phyloP scores from a whole-genome alignment of 2,329 filamentous ascomycete genomes.

The Ophiocordyceps australis region DNA sequence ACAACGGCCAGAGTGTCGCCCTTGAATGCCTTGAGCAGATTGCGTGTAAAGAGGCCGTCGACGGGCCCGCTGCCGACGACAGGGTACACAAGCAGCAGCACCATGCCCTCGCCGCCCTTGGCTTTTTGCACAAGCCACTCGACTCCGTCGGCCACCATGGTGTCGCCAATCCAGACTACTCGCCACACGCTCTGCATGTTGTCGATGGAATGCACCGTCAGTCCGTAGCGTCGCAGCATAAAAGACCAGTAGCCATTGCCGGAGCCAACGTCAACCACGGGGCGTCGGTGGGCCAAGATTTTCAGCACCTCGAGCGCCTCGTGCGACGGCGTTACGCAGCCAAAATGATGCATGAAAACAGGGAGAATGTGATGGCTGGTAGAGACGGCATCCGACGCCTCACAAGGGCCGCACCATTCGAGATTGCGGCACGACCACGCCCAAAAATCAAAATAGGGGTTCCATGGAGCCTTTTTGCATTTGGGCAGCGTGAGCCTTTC shows the following conservation, averaged over 20 bases:
- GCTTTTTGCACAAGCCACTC: constrained; percentile 27
- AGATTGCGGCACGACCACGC: constrained; percentile 44
- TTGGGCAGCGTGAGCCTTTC: constrained; percentile 23
- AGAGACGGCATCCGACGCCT: constrained; percentile 28
- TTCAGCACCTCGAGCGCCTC: constrained; percentile 44
- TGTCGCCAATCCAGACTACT: constrained; percentile 51
- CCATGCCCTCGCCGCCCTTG: constrained; percentile 26
- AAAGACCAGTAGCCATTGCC: constrained; percentile 64
- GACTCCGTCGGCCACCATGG: constrained; percentile 39
- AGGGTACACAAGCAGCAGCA: constrained; percentile 57
- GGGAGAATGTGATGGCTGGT: constrained; percentile 52
- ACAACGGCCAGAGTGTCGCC: constrained; percentile 52
- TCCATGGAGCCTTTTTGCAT: constrained; percentile 26
- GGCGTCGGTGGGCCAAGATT: constrained; percentile 30
- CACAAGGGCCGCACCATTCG: constrained; percentile 45
- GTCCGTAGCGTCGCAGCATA: constrained; percentile 43
- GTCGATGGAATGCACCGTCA: constrained; percentile 42
- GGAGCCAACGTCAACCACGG: constrained; percentile 47
- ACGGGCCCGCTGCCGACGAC: constrained; percentile 47
- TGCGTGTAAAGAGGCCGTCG: constrained; percentile 45
- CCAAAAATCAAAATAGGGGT: constrained; percentile 54
- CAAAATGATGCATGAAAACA: constrained; percentile 63
- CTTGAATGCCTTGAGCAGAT: constrained; percentile 39
- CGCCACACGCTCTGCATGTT: constrained; percentile 51
- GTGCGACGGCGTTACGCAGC: constrained; percentile 51